Evolutionary conservation across 2,329 filamentous ascomycete species (phyloP).

Genomic region (Penicillium janthinellum): DNA sequence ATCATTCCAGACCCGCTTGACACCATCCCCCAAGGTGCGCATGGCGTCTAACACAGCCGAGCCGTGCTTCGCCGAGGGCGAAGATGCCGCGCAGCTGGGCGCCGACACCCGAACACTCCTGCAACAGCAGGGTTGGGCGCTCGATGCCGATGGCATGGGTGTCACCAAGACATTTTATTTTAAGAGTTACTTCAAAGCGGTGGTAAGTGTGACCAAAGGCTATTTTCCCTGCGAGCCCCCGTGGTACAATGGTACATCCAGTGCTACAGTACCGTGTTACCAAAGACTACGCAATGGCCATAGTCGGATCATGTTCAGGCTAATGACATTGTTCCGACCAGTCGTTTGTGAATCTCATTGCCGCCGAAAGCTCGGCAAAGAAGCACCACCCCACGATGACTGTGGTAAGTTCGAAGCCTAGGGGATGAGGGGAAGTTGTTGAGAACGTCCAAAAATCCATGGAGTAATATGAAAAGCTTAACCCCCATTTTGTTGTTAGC

Average conservation of each 20-base stretch:
- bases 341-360: conserved; percentile 43
- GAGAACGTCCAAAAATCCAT: too few species aligned
- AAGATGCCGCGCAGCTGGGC: conserved; percentile 30
- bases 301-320: not conserved
- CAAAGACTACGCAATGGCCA: not conserved
- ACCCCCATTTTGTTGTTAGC: conserved; percentile 20
- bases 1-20: not conserved
- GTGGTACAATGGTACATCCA: not conserved
- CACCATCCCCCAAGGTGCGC: conserved; percentile 7
- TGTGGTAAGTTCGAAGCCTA: conserved; percentile 31
- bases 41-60: conserved; percentile 24
- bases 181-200: conserved; percentile 42
- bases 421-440: too few species aligned
- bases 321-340: conserved; percentile 14
- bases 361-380: conserved; percentile 39
- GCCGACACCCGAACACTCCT: conserved; percentile 27
- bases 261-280: not conserved
- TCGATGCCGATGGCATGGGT: conserved; percentile 38
- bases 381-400: conserved; percentile 46
- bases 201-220: conserved; percentile 28
- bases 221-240: not conserved
- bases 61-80: conserved; percentile 34
- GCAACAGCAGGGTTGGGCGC: conserved; percentile 34
- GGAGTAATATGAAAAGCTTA: not conserved
- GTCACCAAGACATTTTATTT: conserved; percentile 44